Evolutionary conservation across 352 stramenopile genomes (phyloP).

Genomic region (Globisporangium cederbergense): DNA sequence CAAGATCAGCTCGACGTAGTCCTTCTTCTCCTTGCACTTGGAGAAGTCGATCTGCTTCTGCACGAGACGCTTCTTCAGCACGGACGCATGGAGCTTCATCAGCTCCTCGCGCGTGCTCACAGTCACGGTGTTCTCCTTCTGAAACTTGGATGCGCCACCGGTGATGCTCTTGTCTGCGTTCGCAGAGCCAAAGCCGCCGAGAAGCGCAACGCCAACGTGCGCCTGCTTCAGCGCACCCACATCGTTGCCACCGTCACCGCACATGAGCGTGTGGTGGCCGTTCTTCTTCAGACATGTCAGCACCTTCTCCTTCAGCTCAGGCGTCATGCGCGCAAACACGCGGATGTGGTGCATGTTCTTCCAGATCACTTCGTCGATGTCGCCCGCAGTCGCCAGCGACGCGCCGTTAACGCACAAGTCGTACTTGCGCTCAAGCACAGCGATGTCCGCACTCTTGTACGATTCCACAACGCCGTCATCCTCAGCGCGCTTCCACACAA

Average conservation of each 20-base stretch:
- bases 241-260: conserved; percentile 98
- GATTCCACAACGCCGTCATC: conserved; percentile 65
- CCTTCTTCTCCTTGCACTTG: conserved; percentile 75
- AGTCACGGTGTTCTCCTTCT: conserved; percentile 53
- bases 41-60: conserved; percentile 67
- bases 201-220: conserved; percentile 80
- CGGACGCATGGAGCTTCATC: conserved; percentile 86
- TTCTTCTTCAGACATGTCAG: conserved; percentile 93
- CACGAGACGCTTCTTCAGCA: conserved; percentile 73
- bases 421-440: conserved; percentile 69
- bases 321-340: conserved; percentile 97
- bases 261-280: conserved; percentile 95
- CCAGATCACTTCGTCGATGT: conserved; percentile 85
- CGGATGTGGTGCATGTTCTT: conserved; percentile 72
- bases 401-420: conserved; percentile 85
- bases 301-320: conserved; percentile 96
- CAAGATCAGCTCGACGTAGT: conserved; percentile 78
- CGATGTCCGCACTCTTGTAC: conserved; percentile 66
- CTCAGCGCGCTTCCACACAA: conserved; percentile 82
- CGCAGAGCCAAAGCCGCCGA: conserved; percentile 79
- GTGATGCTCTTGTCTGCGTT: conserved; percentile 88
- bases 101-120: conserved; percentile 62
- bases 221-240: conserved; percentile 94
- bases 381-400: conserved; percentile 61
- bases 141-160: conserved; percentile 57